Percentiles rank a stretch among this genome's conserved stretches.
Conservation (phyloP, 2,329 filamentous ascomycete genomes). For the Aspergillus ibericus region DNA sequence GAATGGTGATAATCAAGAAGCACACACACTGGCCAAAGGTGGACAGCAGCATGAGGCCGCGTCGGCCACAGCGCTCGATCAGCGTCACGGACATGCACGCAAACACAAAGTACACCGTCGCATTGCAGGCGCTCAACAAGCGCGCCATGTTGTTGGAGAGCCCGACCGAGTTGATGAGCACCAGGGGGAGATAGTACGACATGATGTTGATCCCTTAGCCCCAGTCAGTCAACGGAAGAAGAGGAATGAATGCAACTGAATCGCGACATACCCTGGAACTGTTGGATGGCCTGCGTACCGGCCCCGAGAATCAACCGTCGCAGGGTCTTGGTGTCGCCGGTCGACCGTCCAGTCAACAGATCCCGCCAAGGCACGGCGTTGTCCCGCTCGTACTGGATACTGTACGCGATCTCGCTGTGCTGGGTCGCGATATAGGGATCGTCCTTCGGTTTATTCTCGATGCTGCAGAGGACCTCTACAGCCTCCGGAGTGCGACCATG, state of each 20-base stretch:
- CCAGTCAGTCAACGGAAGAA: not conserved
- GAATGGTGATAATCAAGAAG: conserved; percentile 53
- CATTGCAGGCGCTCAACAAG: conserved; percentile 57
- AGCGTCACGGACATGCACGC: conserved; percentile 49
- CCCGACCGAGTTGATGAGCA: conserved; percentile 59
- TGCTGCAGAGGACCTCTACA: conserved; percentile 49
- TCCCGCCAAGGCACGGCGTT: conserved; percentile 53
- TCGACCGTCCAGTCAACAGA: conserved; percentile 49
- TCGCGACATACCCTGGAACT: conserved; percentile 39
- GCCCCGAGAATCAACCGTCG: conserved; percentile 54
- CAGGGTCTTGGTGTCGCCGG: conserved; percentile 47
- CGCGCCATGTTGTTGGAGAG: conserved; percentile 53
- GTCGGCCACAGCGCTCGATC: conserved; percentile 54
- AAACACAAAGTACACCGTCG: conserved; percentile 51
- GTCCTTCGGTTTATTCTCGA: conserved; percentile 46
- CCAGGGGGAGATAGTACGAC: conserved; percentile 57
- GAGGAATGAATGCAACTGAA: not conserved
- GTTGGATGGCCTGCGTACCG: conserved; percentile 56
- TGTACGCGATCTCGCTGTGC: conserved; percentile 49
- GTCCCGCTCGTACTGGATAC: conserved; percentile 51
- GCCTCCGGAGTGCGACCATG: conserved; percentile 48
- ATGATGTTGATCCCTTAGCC: conserved; percentile 35
- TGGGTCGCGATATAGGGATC: conserved; percentile 49
- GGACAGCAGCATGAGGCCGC: conserved; percentile 59
- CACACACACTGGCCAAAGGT: conserved; percentile 53